phyloP scores from a whole-genome alignment of 2,329 filamentous ascomycete genomes.

The Alternaria arborescens region DNA sequence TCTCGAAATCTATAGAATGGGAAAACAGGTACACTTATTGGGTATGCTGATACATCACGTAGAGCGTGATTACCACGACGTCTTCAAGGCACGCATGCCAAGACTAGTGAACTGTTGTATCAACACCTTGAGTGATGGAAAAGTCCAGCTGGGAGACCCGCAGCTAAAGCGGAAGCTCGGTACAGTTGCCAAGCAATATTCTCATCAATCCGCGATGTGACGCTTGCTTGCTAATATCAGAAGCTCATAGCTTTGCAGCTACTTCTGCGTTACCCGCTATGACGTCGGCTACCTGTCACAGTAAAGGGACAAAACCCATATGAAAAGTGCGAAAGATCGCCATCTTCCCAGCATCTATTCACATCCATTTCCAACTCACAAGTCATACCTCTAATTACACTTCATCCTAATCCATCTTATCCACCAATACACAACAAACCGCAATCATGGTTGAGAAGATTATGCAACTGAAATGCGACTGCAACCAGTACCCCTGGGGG shows the following conservation, averaged over 20 bases:
- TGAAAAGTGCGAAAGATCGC: conserved; percentile 11
- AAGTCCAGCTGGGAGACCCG: neutral
- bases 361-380: neutral
- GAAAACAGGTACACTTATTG: neutral
- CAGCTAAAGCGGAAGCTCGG: conserved; percentile 6
- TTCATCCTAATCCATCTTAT: neutral
- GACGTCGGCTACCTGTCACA: conserved; percentile 43
- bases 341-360: conserved; percentile 1
- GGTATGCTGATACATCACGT: neutral
- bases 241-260: conserved; percentile 9
- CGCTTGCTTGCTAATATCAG: conserved; percentile 24
- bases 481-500: conserved; percentile 75
- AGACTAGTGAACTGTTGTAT: neutral
- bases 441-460: conserved; percentile 59
- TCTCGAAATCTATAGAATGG: neutral
- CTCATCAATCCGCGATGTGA: conserved; percentile 8
- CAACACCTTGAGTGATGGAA: neutral
- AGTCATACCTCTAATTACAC: neutral
- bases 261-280: conserved; percentile 35
- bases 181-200: conserved; percentile 7
- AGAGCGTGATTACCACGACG: neutral
- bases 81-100: neutral
- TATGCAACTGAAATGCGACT: conserved; percentile 63
- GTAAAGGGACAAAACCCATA: conserved; percentile 14
- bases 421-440: neutral